Evolutionary conservation across 306 rosid genomes (phyloP).

Genomic region (Cicer bijugum): DNA sequence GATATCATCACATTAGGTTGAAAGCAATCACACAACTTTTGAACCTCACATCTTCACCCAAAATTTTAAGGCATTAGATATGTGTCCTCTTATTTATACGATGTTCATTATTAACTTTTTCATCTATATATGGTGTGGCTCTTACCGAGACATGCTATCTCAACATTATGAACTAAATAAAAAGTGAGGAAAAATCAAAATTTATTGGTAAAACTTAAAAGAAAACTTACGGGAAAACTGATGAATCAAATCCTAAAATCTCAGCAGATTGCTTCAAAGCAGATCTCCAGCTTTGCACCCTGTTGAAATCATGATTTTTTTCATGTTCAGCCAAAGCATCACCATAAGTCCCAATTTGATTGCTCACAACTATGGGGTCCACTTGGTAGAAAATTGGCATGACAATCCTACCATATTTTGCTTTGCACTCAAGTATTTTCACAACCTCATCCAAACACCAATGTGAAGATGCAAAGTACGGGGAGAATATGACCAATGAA

Average conservation of each 20-base stretch:
- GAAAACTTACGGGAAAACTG: conserved; percentile 18
- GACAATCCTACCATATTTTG: conserved; percentile 7
- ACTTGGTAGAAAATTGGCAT: conserved; percentile 39
- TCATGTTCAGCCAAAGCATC: conserved; percentile 36
- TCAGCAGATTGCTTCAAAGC: conserved; percentile 33
- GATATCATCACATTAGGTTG: too few relatives aligned
- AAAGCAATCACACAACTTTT: too few relatives aligned
- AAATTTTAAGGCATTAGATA: too few relatives aligned
- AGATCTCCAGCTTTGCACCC: conserved; percentile 38
- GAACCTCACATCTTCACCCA: too few relatives aligned
- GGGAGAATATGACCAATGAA: conserved; percentile 33
- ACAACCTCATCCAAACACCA: conserved; percentile 43
- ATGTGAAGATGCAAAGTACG: conserved; percentile 29
- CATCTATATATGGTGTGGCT: too few relatives aligned
- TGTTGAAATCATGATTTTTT: background rate
- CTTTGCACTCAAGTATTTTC: conserved; percentile 38
- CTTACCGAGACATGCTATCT: too few relatives aligned
- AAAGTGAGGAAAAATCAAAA: background rate
- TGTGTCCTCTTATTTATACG: too few relatives aligned
- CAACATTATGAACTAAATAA: background rate
- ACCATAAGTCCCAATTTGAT: conserved; percentile 29
- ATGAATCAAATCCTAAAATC: conserved; percentile 29
- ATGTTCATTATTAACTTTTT: too few relatives aligned
- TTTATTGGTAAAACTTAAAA: background rate
- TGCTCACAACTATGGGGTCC: conserved; percentile 23